phyloP scores from a whole-genome alignment of 805 yeast species.

The Pichia nanzhaoensis region DNA sequence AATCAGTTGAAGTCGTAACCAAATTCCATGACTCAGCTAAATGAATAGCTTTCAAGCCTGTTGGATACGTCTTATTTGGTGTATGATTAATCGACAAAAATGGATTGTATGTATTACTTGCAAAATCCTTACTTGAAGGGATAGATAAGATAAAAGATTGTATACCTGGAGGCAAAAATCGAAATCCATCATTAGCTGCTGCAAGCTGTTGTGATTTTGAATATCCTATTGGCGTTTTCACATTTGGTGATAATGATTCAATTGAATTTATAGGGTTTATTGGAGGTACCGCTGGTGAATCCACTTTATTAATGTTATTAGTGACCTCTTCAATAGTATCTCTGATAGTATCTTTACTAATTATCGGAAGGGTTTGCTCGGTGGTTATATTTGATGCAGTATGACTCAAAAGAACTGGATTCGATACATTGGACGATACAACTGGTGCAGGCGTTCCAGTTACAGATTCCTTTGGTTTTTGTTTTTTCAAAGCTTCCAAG shows the following conservation, averaged over 20 bases:
- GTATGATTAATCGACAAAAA: constrained; percentile 17
- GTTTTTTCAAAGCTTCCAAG: constrained; percentile 31
- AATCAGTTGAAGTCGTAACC: constrained; percentile 18
- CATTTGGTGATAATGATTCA: background rate
- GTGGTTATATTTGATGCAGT: constrained; percentile 3
- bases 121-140: constrained; percentile 19
- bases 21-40: constrained; percentile 29
- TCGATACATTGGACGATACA: no score
- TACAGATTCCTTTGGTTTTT: constrained; percentile 24
- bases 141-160: constrained; percentile 29
- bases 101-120: constrained; percentile 15
- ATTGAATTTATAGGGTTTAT: background rate
- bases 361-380: background rate
- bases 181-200: constrained; percentile 15
- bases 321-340: no score
- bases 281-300: no score
- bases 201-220: constrained; percentile 1
- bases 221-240: background rate
- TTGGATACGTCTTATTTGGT: constrained; percentile 24
- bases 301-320: no score
- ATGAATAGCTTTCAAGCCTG: constrained; percentile 30
- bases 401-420: constrained; percentile 1
- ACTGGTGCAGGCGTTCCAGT: constrained; percentile 2
- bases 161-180: constrained; percentile 32
- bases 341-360: background rate